Evolutionary conservation across 768 basidiomycete genomes (phyloP).

Genomic region (Imleria badia): DNA sequence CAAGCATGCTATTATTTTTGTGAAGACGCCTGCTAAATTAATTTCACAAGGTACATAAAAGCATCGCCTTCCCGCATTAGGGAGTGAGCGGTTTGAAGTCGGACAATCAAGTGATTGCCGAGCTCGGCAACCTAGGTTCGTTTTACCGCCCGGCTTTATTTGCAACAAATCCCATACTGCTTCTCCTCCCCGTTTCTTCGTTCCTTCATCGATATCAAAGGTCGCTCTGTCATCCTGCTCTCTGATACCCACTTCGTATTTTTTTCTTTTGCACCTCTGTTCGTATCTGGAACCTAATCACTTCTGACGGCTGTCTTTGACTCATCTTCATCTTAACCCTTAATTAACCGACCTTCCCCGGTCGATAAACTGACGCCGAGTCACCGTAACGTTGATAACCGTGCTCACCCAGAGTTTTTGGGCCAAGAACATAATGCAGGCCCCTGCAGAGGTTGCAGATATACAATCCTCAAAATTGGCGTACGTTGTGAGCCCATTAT

Average conservation of each 20-base stretch:
- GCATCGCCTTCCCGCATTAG: conserved; percentile 26
- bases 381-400: conserved; percentile 42
- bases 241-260: conserved; percentile 3
- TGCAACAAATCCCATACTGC: conserved; percentile 38
- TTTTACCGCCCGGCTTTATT: conserved; percentile 40
- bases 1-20: conserved; percentile 20
- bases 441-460: conserved; percentile 27
- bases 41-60: conserved; percentile 19
- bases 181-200: conserved; percentile 31
- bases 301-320: conserved; percentile 11
- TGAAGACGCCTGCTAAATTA: conserved; percentile 19
- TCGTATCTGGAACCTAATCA: neutral
- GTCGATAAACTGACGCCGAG: conserved; percentile 42
- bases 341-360: conserved; percentile 42
- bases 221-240: conserved; percentile 14
- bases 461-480: conserved; percentile 31
- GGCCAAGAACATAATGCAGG: conserved; percentile 28
- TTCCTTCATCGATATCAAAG: conserved; percentile 31
- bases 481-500: conserved; percentile 18
- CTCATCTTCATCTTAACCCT: conserved; percentile 32
- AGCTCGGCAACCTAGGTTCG: conserved; percentile 37
- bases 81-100: conserved; percentile 36
- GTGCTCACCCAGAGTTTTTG: conserved; percentile 20
- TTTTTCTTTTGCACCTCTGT: conserved; percentile 1
- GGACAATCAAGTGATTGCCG: conserved; percentile 38